Evolutionary conservation across 805 yeast species (phyloP).

Genomic region (Zygosaccharomyces bisporus): DNA sequence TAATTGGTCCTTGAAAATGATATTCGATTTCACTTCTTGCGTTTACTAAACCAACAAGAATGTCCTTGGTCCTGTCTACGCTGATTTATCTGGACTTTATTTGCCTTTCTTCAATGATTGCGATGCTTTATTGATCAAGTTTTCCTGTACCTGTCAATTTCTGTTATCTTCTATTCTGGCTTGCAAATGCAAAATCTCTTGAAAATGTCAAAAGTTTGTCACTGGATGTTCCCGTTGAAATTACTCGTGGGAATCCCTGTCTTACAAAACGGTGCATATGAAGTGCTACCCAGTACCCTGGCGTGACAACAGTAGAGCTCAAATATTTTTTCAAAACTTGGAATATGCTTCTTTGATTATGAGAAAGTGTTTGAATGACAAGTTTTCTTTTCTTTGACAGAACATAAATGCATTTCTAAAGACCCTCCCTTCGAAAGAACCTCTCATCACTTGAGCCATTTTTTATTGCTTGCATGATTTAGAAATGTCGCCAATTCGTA

Average conservation of each 20-base stretch:
- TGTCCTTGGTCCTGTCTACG: conserved; percentile 2
- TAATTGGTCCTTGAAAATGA: conserved; percentile 14
- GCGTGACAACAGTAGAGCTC: conserved; percentile 9
- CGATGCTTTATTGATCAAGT: neutral
- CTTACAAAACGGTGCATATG: conserved; percentile 16
- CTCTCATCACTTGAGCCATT: neutral
- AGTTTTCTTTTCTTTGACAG: conserved; percentile 8
- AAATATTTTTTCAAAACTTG: conserved; percentile 10
- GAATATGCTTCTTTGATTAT: conserved; percentile 11
- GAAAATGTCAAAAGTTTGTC: conserved; percentile 1
- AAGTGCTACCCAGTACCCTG: conserved; percentile 18
- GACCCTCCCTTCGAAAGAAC: conserved; percentile 8
- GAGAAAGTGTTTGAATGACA: conserved; percentile 1
- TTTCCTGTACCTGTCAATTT: neutral
- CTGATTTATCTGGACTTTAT: conserved; percentile 6
- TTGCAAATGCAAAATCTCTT: conserved; percentile 4
- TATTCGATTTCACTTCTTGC: conserved; percentile 13
- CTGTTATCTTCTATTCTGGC: neutral
- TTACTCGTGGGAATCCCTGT: conserved; percentile 4
- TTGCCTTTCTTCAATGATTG: conserved; percentile 2
- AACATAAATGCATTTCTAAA: conserved; percentile 9
- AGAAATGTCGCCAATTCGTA: no score
- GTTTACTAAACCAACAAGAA: neutral
- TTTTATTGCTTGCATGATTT: no score
- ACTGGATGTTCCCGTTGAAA: conserved; percentile 6